phyloP scores from a whole-genome alignment of 805 yeast genomes.

The Lipomyces mesembrius region DNA sequence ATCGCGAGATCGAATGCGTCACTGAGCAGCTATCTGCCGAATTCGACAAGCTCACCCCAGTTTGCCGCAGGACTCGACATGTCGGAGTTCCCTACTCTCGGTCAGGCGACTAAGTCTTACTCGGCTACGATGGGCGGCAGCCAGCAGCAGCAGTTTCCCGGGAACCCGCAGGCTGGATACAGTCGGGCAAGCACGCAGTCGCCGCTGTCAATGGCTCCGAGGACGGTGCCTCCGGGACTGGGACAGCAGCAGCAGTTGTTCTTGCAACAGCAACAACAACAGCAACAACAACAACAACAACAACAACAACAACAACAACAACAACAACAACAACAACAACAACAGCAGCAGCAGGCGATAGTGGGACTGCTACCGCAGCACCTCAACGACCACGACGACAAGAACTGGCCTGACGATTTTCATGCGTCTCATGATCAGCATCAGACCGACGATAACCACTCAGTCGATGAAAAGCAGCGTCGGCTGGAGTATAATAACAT shows the following conservation, averaged over 20 bases:
- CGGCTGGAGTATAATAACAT: slow-evolving; percentile 18
- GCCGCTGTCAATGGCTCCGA: slow-evolving; percentile 27
- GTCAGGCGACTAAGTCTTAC: slow-evolving; percentile 23
- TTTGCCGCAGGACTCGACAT: slow-evolving; percentile 24
- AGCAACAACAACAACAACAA: slow-evolving; percentile 23
- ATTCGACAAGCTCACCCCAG: slow-evolving; percentile 2
- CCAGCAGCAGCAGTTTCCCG: neutral
- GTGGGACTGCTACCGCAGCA: slow-evolving; percentile 14
- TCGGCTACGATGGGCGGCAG: slow-evolving; percentile 16
- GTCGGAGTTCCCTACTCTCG: slow-evolving; percentile 31
- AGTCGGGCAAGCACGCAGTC: slow-evolving; percentile 32
- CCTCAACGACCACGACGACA: slow-evolving; percentile 18
- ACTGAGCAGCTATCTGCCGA: neutral
- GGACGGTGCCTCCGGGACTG: slow-evolving; percentile 27
- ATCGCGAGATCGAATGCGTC: neutral
- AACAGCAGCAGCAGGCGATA: slow-evolving; percentile 22
- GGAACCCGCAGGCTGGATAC: slow-evolving; percentile 4
- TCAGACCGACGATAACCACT: slow-evolving; percentile 1
- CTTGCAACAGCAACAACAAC: slow-evolving; percentile 19
- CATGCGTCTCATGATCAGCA: neutral
- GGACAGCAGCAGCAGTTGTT: slow-evolving; percentile 12
- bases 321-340: neutral
- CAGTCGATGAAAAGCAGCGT: slow-evolving; percentile 18
- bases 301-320: slow-evolving; percentile 24
- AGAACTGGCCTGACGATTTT: slow-evolving; percentile 19